These are phyloP conservation scores for Nicotiana undulata DNA, from an alignment of 257 asterid genomes.

Conservation along the genomic window DNA sequence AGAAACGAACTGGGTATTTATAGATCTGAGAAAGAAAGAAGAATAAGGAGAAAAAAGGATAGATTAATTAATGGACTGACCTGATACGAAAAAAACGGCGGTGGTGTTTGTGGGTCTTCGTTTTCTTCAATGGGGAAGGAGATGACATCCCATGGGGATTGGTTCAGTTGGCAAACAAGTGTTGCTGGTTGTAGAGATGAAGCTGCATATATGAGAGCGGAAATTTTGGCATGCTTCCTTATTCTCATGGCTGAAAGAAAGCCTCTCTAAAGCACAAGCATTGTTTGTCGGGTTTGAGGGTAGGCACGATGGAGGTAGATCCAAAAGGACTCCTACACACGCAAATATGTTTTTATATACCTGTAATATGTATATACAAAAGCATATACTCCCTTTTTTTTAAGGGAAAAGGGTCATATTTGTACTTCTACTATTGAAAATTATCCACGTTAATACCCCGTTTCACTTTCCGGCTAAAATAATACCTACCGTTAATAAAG, in stretches of 20 bases:
- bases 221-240: slow-evolving; percentile 39
- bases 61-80: neutral
- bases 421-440: too few species aligned
- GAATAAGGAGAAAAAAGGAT: neutral
- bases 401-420: too few species aligned
- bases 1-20: neutral
- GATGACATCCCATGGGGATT: slow-evolving; percentile 70
- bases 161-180: slow-evolving; percentile 38
- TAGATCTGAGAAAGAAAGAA: slow-evolving; percentile 22
- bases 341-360: too few species aligned
- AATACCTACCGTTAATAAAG: too few species aligned
- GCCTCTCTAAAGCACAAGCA: neutral
- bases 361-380: too few species aligned
- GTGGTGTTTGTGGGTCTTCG: slow-evolving; percentile 5
- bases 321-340: neutral
- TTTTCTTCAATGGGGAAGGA: slow-evolving; percentile 37
- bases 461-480: too few species aligned
- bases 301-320: neutral
- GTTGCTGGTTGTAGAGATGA: neutral
- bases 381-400: too few species aligned
- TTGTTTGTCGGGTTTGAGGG: neutral
- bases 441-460: too few species aligned
- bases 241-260: slow-evolving; percentile 31
- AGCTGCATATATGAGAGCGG: slow-evolving; percentile 17
- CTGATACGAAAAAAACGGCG: slow-evolving; percentile 19